Percentiles rank a stretch among this genome's conserved stretches.
Evolutionary conservation across 1,284 basidiomycete species (phyloP).

Genomic region (Pseudozyma tsukubaensis): DNA sequence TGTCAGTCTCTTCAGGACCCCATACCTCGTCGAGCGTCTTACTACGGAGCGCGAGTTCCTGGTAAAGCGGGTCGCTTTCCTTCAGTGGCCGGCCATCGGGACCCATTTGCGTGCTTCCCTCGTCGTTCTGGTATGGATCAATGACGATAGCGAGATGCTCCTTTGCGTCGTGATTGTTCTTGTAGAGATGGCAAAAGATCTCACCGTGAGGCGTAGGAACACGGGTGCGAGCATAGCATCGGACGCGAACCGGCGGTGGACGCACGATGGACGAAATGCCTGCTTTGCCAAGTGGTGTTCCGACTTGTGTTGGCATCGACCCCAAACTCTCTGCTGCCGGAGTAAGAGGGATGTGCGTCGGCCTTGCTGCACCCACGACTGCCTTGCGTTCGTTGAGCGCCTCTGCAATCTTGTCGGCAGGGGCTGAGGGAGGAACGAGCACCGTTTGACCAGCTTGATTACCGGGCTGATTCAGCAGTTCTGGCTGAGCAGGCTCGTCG

Average conservation of each 20-base stretch:
- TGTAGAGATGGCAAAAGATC: slow-evolving; percentile 91
- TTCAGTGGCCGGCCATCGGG: slow-evolving; percentile 34
- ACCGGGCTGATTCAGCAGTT: slow-evolving; percentile 26
- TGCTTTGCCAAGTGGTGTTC: slow-evolving; percentile 30
- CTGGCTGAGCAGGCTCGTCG: slow-evolving; percentile 34
- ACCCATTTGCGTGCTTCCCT: slow-evolving; percentile 22
- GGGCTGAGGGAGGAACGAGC: slow-evolving; percentile 27
- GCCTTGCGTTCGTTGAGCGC: slow-evolving; percentile 45
- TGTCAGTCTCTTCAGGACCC: slow-evolving; percentile 87
- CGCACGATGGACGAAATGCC: slow-evolving; percentile 52
- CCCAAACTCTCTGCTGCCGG: slow-evolving; percentile 16
- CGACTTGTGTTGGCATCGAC: slow-evolving; percentile 22
- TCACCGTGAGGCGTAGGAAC: slow-evolving; percentile 96
- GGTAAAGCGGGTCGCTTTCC: slow-evolving; percentile 39
- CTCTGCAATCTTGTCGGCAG: slow-evolving; percentile 23
- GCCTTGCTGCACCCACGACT: slow-evolving; percentile 18
- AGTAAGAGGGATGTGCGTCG: slow-evolving; percentile 17
- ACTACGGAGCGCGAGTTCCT: slow-evolving; percentile 77
- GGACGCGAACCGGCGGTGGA: slow-evolving; percentile 70
- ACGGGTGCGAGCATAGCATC: slow-evolving; percentile 95
- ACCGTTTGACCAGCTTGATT: slow-evolving; percentile 37
- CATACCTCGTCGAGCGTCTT: slow-evolving; percentile 85
- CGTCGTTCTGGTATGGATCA: slow-evolving; percentile 72
- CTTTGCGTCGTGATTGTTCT: slow-evolving; percentile 85
- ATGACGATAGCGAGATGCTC: slow-evolving; percentile 98